phyloP scores from a whole-genome alignment of 129 eudicot species.

The Rutidosis leptorrhynchoides region DNA sequence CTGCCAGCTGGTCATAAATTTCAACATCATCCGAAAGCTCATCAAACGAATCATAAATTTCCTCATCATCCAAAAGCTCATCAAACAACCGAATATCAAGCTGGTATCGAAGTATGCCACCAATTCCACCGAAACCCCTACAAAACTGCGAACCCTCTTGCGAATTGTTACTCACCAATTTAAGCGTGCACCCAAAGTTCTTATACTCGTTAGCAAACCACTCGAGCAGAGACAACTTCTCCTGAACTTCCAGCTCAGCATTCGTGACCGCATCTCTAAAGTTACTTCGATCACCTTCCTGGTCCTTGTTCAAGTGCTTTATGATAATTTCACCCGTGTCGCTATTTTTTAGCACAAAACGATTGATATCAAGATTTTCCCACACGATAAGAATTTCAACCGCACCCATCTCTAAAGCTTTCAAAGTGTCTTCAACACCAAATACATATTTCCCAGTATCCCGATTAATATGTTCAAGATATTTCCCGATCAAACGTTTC shows the following conservation, averaged over 20 bases:
- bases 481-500: slow-evolving; percentile 35
- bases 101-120: slow-evolving; percentile 41
- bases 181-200: slow-evolving; percentile 35
- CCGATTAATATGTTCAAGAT: slow-evolving; percentile 37
- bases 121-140: slow-evolving; percentile 44
- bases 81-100: slow-evolving; percentile 37
- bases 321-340: slow-evolving; percentile 27
- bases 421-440: slow-evolving; percentile 36
- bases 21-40: too few species aligned
- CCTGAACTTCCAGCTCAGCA: slow-evolving; percentile 40
- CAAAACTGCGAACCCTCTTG: slow-evolving; percentile 40
- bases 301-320: slow-evolving; percentile 32
- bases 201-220: slow-evolving; percentile 43
- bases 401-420: slow-evolving; percentile 37
- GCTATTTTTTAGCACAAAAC: slow-evolving; percentile 30
- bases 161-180: slow-evolving; percentile 34
- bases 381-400: slow-evolving; percentile 37
- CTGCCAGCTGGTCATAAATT: slow-evolving; percentile 36
- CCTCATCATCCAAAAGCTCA: slow-evolving; percentile 16
- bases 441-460: slow-evolving; percentile 36
- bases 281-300: slow-evolving; percentile 35
- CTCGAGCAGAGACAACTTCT: slow-evolving; percentile 30
- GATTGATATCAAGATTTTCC: slow-evolving; percentile 35
- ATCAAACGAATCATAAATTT: slow-evolving; percentile 27
- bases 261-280: slow-evolving; percentile 35